Conservation (phyloP, 2,329 filamentous ascomycete species). For the Diaporthe helianthi region DNA sequence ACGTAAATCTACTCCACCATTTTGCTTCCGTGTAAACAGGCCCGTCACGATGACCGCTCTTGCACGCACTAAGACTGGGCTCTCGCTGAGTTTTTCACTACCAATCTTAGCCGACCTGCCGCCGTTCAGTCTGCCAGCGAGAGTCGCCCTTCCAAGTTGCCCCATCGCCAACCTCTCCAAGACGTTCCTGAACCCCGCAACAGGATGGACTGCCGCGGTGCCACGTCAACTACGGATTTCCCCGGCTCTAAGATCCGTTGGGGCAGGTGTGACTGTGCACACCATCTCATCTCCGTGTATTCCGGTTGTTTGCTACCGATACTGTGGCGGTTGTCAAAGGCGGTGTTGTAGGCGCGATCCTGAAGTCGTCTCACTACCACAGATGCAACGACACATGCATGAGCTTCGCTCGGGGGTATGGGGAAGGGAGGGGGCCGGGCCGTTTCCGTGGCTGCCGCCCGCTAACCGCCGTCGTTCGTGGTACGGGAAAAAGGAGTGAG, state of each 20-base stretch:
- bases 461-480: background rate
- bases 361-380: background rate
- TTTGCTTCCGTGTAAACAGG: background rate
- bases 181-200: background rate
- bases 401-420: background rate
- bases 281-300: background rate
- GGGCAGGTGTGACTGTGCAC: constrained; percentile 6
- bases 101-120: background rate
- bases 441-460: background rate
- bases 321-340: background rate
- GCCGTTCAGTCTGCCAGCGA: background rate
- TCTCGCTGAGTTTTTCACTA: background rate
- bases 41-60: background rate
- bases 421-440: background rate
- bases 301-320: background rate
- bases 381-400: background rate
- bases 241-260: constrained; percentile 11
- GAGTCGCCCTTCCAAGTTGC: background rate
- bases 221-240: constrained; percentile 22
- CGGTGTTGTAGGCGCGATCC: constrained; percentile 10
- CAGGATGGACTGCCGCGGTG: background rate
- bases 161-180: background rate
- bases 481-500: background rate
- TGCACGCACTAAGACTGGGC: background rate
- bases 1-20: background rate